Evolutionary conservation across 176 grass and related monocot genomes (phyloP), one percentile per base, ranked within the genome.

Genomic region (Thalia dealbata): DNA sequence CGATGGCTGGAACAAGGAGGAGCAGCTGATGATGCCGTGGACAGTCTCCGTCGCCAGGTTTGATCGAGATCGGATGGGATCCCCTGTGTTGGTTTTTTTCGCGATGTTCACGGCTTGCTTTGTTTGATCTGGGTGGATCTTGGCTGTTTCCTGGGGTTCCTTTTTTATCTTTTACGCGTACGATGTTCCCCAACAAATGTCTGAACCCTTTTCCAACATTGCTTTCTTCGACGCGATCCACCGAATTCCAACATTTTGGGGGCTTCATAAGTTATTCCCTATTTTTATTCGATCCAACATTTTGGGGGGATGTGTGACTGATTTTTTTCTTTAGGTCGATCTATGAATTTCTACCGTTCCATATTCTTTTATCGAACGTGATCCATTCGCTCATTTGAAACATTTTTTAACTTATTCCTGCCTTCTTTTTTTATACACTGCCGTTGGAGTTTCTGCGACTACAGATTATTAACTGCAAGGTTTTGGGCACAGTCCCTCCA

Each of bases 31-130:
- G 70, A 91, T 86, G 1, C 85, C 85, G 26, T 91, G 85, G 89
- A 81, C 80, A 35, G 78, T 91, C 78, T 83, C 80, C 74, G n/a
- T 91, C 48, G 83, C 89, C 4, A 91, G 89, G 89, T 85, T 72
- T 44, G 14, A 15, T 50, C 60, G 26, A 16, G 15, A 10, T 75
- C 19, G 19, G 13, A 38, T 10, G 0, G 32, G 38, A 43, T 22
- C 38, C 19, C 19, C 19, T 23, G 14, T 2, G 18, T 21, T 23
- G 35, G 35, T 45, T 45, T 44, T 44, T 11, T 18, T 68, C 65
- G 21, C 43, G 18, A 42, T 42, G n/a, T 44, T 22, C 27, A 43
- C 13, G 14, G 32, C 21, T 22, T 21, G 21, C 10, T n/a, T 68
- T 68, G 65, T 23, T 45, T 44, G 65, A 68, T 68, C 35, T 22